phyloP scores from a whole-genome alignment of 306 rosid genomes.

The Prunus kanzakura region DNA sequence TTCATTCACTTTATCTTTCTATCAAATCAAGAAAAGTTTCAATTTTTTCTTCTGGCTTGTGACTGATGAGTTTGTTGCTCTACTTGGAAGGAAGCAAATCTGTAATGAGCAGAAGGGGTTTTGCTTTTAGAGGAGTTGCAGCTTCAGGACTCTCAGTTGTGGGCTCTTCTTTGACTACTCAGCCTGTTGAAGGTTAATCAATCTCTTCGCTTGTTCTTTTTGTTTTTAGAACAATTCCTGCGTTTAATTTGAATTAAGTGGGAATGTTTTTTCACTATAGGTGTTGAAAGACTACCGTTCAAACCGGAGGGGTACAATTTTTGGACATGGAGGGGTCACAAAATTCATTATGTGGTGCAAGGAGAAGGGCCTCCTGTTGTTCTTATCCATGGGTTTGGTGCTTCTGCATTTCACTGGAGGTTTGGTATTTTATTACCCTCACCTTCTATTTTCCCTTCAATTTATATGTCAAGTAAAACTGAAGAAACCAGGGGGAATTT shows the following conservation, averaged over 20 bases:
- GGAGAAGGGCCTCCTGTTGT: conserved; percentile 89
- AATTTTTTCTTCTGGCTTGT: conserved; percentile 8
- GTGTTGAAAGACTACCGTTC: conserved; percentile 61
- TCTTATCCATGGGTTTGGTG: conserved; percentile 96
- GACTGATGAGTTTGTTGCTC: background rate
- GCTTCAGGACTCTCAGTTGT: conserved; percentile 68
- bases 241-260: background rate
- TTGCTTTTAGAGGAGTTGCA: conserved; percentile 63
- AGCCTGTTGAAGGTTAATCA: conserved; percentile 59
- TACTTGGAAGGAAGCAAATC: conserved; percentile 70
- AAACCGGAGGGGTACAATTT: conserved; percentile 77
- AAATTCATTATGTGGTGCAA: conserved; percentile 87
- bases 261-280: conserved; percentile 28
- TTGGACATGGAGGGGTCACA: conserved; percentile 92
- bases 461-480: background rate
- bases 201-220: background rate
- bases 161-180: conserved; percentile 49
- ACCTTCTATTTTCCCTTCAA: background rate
- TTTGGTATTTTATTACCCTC: conserved; percentile 15
- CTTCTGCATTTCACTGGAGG: conserved; percentile 97
- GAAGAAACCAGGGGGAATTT: background rate
- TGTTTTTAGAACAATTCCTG: background rate
- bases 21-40: background rate
- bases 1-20: background rate
- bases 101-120: conserved; percentile 59